Evolutionary conservation across 805 yeast genomes (phyloP).

Genomic region (Yamadazyma endophytica): DNA sequence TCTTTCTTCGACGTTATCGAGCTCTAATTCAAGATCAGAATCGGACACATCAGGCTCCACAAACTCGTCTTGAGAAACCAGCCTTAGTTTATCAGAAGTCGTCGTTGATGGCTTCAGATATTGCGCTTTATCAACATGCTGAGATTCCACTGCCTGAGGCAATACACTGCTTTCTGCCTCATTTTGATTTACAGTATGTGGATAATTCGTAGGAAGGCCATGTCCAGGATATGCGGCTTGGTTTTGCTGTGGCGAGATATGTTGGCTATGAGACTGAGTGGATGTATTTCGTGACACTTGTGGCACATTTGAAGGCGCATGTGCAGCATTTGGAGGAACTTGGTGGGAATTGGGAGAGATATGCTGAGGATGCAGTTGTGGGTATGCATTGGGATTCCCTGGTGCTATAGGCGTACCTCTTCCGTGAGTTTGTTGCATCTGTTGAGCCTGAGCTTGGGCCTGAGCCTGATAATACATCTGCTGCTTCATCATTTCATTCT

Average conservation of each 20-base stretch:
- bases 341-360: neutral
- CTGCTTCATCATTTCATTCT: slow-evolving; percentile 28
- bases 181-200: too few species aligned
- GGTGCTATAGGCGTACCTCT: neutral
- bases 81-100: too few species aligned
- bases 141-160: too few species aligned
- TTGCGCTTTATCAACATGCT: too few species aligned
- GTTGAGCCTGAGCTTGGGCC: slow-evolving; percentile 8
- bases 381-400: slow-evolving; percentile 1
- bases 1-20: slow-evolving; percentile 46
- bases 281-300: too few species aligned
- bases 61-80: slow-evolving; percentile 1
- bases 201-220: too few species aligned
- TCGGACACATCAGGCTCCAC: neutral
- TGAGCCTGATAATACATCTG: slow-evolving; percentile 37
- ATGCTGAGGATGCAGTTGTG: neutral
- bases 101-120: too few species aligned
- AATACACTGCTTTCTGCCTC: too few species aligned
- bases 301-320: too few species aligned
- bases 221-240: too few species aligned
- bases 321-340: neutral
- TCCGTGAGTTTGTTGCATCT: neutral
- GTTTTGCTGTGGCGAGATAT: too few species aligned
- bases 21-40: slow-evolving; percentile 12
- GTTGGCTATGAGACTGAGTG: too few species aligned